These are phyloP conservation scores for Kwoniella botswanensis DNA, from an alignment of 768 basidiomycete species.

Conservation along the genomic window DNA sequence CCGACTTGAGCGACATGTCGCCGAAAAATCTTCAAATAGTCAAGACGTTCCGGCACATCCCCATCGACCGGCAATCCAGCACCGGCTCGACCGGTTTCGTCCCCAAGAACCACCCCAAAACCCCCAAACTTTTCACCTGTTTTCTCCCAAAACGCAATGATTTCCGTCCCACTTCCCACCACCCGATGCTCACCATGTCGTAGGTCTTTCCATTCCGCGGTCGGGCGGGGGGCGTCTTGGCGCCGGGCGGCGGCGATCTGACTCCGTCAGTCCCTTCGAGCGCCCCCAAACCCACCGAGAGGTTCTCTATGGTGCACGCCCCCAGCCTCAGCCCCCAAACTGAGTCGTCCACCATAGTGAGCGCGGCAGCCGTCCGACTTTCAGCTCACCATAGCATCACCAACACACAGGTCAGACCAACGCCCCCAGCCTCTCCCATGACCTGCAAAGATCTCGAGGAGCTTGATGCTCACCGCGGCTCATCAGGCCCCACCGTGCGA, in stretches of 20 bases:
- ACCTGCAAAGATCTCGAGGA: not conserved
- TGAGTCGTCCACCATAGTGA: not conserved
- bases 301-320: not conserved
- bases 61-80: not conserved
- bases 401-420: not conserved
- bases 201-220: not conserved
- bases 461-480: not conserved
- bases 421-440: not conserved
- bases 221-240: not conserved
- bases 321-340: conserved; percentile 2
- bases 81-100: not conserved
- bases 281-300: not conserved
- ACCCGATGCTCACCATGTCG: not conserved
- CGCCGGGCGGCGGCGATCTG: too few relatives aligned
- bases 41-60: not conserved
- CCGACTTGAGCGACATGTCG: not conserved
- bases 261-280: not conserved
- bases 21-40: conserved; percentile 2
- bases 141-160: not conserved
- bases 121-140: not conserved
- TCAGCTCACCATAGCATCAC: not conserved
- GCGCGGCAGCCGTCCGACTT: not conserved
- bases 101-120: not conserved
- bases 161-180: not conserved
- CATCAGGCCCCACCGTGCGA: not conserved